These are phyloP conservation scores for Neospermospora avenae DNA, from an alignment of 2,329 filamentous ascomycete genomes.

Conservation along the genomic window DNA sequence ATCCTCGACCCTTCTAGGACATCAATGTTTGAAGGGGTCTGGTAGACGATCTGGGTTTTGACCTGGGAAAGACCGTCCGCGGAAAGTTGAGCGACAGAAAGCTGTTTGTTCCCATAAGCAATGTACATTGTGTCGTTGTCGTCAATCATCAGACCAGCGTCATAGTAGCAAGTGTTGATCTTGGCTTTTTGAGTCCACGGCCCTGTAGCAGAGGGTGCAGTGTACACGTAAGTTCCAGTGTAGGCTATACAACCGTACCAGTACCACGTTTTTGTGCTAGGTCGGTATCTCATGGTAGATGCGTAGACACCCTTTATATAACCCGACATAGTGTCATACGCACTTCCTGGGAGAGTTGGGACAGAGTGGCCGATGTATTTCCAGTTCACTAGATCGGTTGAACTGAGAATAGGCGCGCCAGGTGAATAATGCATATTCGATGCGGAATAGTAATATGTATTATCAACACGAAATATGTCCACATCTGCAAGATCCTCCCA, in stretches of 20 bases:
- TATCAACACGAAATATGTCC: constrained; percentile 49
- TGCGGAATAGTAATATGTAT: constrained; percentile 50
- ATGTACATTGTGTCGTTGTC: constrained; percentile 59
- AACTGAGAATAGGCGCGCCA: constrained; percentile 53
- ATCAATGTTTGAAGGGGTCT: constrained; percentile 36
- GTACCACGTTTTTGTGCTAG: constrained; percentile 48
- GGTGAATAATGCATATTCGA: constrained; percentile 54
- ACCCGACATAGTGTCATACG: constrained; percentile 46
- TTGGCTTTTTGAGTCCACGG: constrained; percentile 42
- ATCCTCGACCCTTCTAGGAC: constrained; percentile 51
- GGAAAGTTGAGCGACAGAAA: constrained; percentile 50
- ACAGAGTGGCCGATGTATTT: constrained; percentile 45
- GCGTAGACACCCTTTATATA: constrained; percentile 57
- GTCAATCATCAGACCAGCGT: constrained; percentile 55
- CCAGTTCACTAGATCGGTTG: constrained; percentile 54
- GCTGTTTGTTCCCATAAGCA: constrained; percentile 48
- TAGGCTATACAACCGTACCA: constrained; percentile 56
- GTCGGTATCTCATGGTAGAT: constrained; percentile 49
- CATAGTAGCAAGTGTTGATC: constrained; percentile 51
- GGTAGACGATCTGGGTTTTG: constrained; percentile 44
- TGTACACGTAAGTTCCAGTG: constrained; percentile 51
- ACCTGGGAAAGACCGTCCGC: constrained; percentile 46
- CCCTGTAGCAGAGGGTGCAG: constrained; percentile 40
- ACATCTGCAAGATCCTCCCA: constrained; percentile 54
- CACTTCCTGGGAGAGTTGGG: constrained; percentile 44